Conservation (phyloP, 2,329 filamentous ascomycete species). For the Paramyrothecium roridum region DNA sequence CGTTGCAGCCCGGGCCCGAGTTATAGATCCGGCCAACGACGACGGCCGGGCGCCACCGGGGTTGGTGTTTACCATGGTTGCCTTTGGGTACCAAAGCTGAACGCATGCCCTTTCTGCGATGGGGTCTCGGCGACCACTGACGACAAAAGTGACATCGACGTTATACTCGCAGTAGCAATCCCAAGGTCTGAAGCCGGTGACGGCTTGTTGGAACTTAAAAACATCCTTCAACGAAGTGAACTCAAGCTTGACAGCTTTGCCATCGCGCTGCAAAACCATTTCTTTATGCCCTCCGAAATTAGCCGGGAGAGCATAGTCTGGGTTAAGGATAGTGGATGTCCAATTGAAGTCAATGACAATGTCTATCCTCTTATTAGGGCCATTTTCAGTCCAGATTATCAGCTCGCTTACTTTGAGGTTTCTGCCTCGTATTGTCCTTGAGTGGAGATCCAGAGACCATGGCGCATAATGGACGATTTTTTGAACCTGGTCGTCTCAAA, state of each 20-base stretch:
- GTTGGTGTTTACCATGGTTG: constrained; percentile 6
- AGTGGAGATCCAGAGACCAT: constrained; percentile 19
- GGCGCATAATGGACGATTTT: constrained; percentile 19
- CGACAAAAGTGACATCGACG: constrained; percentile 23
- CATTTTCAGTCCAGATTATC: neutral
- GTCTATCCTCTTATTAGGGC: constrained; percentile 9
- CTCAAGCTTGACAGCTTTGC: constrained; percentile 22
- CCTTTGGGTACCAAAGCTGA: constrained; percentile 28
- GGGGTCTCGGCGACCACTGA: constrained; percentile 16
- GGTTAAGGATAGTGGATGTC: constrained; percentile 19
- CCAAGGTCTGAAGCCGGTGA: constrained; percentile 28
- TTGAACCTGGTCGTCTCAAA: constrained; percentile 20
- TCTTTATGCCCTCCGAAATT: constrained; percentile 13
- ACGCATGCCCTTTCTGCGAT: constrained; percentile 23
- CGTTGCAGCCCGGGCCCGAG: neutral
- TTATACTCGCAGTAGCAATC: constrained; percentile 21
- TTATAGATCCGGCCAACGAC: too few species aligned
- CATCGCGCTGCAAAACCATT: constrained; percentile 23
- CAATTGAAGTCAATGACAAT: constrained; percentile 28
- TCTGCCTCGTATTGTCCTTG: constrained; percentile 10
- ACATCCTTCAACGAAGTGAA: constrained; percentile 21
- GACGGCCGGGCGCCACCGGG: neutral
- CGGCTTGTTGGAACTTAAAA: constrained; percentile 27
- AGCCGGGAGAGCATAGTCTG: constrained; percentile 23
- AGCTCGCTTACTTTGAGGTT: constrained; percentile 14